phyloP scores from a whole-genome alignment of 805 yeast genomes.

The Debaryomyces tyrocola region DNA sequence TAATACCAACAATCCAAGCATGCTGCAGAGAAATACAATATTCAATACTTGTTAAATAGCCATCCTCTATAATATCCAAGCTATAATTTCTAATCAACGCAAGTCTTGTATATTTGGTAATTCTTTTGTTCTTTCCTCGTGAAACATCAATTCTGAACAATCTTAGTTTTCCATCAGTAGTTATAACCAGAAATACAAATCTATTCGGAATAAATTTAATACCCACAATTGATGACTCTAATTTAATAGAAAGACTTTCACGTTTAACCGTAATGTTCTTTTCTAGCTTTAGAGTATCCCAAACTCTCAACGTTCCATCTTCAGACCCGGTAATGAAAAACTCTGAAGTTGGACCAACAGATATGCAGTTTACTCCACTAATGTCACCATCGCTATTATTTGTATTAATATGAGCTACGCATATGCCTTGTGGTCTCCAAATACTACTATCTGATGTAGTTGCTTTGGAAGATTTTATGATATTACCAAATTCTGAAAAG shows the following conservation, averaged over 20 bases:
- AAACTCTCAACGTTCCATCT: slow-evolving; percentile 67
- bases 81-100: slow-evolving; percentile 42
- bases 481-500: slow-evolving; percentile 66
- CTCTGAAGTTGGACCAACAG: slow-evolving; percentile 58
- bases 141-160: slow-evolving; percentile 35
- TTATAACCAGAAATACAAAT: slow-evolving; percentile 58
- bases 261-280: slow-evolving; percentile 53
- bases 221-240: slow-evolving; percentile 50
- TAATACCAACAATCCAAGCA: slow-evolving; percentile 49
- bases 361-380: slow-evolving; percentile 53
- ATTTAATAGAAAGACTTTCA: slow-evolving; percentile 46
- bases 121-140: slow-evolving; percentile 32
- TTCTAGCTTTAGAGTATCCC: slow-evolving; percentile 73
- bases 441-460: background rate
- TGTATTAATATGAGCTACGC: slow-evolving; percentile 66
- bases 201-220: slow-evolving; percentile 53
- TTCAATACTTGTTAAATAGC: slow-evolving; percentile 45
- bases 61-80: slow-evolving; percentile 31
- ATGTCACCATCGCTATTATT: slow-evolving; percentile 46
- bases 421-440: slow-evolving; percentile 44
- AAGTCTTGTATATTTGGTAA: slow-evolving; percentile 26
- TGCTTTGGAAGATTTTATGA: slow-evolving; percentile 9
- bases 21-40: slow-evolving; percentile 40
- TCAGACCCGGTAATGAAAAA: slow-evolving; percentile 79
- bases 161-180: slow-evolving; percentile 46